Evolutionary conservation across 2,329 filamentous ascomycete genomes (phyloP), one percentile per base, ranked within the genome.

Genomic region (Trichophyton equinum): DNA sequence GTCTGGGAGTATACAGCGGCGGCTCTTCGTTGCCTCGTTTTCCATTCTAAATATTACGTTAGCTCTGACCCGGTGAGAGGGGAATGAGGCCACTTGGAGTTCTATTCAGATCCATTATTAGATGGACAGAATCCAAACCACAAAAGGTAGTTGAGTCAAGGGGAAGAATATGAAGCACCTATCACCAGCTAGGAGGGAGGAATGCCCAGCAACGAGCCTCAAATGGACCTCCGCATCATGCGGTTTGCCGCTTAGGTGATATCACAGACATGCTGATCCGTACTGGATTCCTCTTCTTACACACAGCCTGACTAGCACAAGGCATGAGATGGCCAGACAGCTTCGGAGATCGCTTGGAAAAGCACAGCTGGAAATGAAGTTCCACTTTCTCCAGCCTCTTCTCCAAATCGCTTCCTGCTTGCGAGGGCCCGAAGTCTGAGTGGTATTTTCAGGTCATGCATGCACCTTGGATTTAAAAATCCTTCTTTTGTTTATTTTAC

Each of bases 191-290:
- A 11, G n/a, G 27, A 27, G 5, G 33, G 51, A 20, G 30, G 13
- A 38, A 27, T 27, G 30, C 51, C 30, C 51, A 15, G 27, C 51
- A 36, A 55, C 20, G 46, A 51, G 46, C 46, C 46, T 27, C 46
- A 51, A 51, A 51, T 51, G 46, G 51, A 55, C 15, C 22, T 55
- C 33, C 27, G 51, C 51, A 44, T 57, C 55, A 44, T 57, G 55
- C 55, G 36, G 55, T 57, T 57, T 57, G 36, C 55, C 55, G 55
- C 40, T n/a, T 22, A 11, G 20, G 55, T 44, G 36, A 57, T 57
- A 57, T 57, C 55, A 57, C 36, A 51, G 46, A 27, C 13, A 25
- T 51, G 46, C 20, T 9, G 46, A 55, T 55, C 51, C 8, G 27
- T 15, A 13, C 46, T 25, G 46, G 22, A 15, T 20, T 27, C 11